Base-by-base conservation (phyloP, 805 yeast genomes). In the Wickerhamomyces ciferrii region DNA sequence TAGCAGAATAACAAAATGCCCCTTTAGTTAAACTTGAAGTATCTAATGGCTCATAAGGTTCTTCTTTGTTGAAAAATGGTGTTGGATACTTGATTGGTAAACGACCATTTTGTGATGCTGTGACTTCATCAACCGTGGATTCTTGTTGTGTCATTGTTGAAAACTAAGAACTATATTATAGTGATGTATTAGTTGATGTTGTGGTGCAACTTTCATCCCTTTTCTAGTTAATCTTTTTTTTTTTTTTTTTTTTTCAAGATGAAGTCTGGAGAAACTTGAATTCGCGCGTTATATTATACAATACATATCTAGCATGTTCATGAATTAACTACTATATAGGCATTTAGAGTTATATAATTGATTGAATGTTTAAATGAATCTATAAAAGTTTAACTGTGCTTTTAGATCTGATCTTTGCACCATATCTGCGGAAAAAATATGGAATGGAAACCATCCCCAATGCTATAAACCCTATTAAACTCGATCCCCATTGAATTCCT, bases 401-500 rank as follows among this genome's bases (percentile, higher is more conserved):
- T 46, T 55, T 56, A 3, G 59, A 49, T 34, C 75, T 56, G 43
- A 71, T 59, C 17, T 45, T 42, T 41, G 66, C 69, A 31, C 86
- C 86, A 53, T 62, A 79, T 42, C 54, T 61, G 61, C 67, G 76
- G 56, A 81, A 79, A 32, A 76, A 52, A 53, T 75, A 74, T 3
- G 86, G 87, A 21, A 78, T 76, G 2, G 85, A 84, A 11, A 76
- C 66, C 70, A 78, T 62, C 1, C 69, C 64, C 9, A 71, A 56
- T 0, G 81, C 75, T 39, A 80, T 62, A 48, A 76, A 74, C 7
- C 79, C 87, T 39, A 81, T 61, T 21, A 80, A 56, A 13, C 80
- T 73, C 31, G 70, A 66, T 2, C 82, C 86, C 82, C 81, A 79
- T 45, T 71, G 68, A 38, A 74, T 71, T 2, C 76, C 72, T 58